A percentile compares a stretch with the other conserved stretches of the same genome.
These are phyloP conservation scores for Vicia sativa DNA, from an alignment of 306 rosid species.

Conservation along the genomic window DNA sequence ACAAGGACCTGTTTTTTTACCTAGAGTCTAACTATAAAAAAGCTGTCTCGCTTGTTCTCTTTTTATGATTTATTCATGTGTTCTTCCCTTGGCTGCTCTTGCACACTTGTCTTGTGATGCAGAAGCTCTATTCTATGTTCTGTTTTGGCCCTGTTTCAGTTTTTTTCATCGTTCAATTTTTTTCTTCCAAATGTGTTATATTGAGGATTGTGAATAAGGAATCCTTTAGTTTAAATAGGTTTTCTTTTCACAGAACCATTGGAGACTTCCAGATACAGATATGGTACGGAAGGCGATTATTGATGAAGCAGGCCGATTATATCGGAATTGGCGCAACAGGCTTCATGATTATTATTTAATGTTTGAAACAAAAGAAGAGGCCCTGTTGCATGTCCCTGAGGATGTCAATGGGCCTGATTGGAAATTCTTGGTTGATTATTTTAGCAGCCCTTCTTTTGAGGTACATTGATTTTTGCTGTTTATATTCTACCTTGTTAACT, in stretches of 20 bases:
- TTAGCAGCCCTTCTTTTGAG: slow-evolving; percentile 47
- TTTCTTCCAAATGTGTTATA: not conserved
- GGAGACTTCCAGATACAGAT: slow-evolving; percentile 51
- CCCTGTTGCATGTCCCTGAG: slow-evolving; percentile 43
- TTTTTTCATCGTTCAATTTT: not conserved
- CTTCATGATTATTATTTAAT: slow-evolving; percentile 42
- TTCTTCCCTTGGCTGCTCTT: slow-evolving; percentile 16
- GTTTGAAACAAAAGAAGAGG: slow-evolving; percentile 46
- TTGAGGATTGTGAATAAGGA: not conserved
- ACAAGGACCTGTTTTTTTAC: not conserved
- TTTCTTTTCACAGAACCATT: slow-evolving; percentile 41
- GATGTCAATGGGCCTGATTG: slow-evolving; percentile 46
- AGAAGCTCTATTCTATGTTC: not conserved
- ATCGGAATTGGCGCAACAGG: slow-evolving; percentile 50
- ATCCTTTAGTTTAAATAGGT: slow-evolving; percentile 2
- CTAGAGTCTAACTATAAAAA: not conserved
- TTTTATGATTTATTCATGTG: not conserved
- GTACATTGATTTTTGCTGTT: slow-evolving; percentile 26
- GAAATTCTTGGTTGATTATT: slow-evolving; percentile 47
- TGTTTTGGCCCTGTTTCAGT: slow-evolving; percentile 4
- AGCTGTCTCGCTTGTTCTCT: slow-evolving; percentile 8
- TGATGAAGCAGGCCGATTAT: slow-evolving; percentile 43
- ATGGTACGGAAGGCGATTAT: slow-evolving; percentile 42
- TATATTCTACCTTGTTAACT: not conserved
- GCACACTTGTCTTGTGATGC: not conserved